Base-by-base conservation (phyloP, 176 grass and related monocot genomes). In the Hsuehochloa calcarea region DNA sequence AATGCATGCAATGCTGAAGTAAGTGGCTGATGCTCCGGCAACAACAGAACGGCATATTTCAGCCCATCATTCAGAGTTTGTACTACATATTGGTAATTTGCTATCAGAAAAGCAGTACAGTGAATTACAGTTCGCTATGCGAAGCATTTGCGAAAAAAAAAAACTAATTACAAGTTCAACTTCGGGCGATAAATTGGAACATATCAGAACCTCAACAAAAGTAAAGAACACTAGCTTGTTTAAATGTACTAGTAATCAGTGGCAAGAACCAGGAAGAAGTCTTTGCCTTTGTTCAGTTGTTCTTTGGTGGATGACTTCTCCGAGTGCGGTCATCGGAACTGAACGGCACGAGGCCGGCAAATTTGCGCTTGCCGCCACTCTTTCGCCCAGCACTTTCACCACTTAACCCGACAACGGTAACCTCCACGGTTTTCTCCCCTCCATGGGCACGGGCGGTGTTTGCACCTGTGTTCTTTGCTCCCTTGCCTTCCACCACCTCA, bases 261-360 rank as follows among this genome's bases (percentile, higher is more conserved):
- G 73, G 52, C 81, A 87, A 88, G 50, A 65, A 69, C 7, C 75
- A 74, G 65, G 59, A 58, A 76, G 78, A 73, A 85, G 71, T 72
- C 72, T 61, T 84, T 87, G 89, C 89, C 89, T 92, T 91, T 87
- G 69, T 70, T 90, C 88, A 96, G 93, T 99, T 99, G 86, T 99
- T 93, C 75, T 87, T 78, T 35, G 91, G 88, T 34, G 86, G 80
- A 83, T 99, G 96, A 58, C 85, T 89, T 89, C 31, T 96, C 20
- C 93, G 91, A 34, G 2, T 25, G 67, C 15, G 65, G 80, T 96
- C 96, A 85, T 99, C 93, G 29, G 88, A 86, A 66, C n/a, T 59
- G 83, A 92, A 39, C 68, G 90, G 90, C 74, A 86, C 78, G 55
- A 88, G 85, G 68, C 77, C 80, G 65, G 70, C 83, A 54, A 79